These are phyloP conservation scores for Dryadomyces sulphureus DNA, from an alignment of 2,329 filamentous ascomycete species.

Conservation along the genomic window DNA sequence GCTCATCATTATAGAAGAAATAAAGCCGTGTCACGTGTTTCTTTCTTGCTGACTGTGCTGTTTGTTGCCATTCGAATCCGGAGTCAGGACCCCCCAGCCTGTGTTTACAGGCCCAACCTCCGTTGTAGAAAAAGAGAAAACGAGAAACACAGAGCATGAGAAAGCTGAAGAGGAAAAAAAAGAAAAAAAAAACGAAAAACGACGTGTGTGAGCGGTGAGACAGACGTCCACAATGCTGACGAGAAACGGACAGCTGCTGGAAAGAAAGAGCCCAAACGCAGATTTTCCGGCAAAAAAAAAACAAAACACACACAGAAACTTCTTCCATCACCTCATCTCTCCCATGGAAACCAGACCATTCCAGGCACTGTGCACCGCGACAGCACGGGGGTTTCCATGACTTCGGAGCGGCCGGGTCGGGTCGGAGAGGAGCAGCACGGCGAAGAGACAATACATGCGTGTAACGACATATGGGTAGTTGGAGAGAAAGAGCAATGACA, in stretches of 20 bases:
- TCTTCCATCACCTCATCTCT: neutral
- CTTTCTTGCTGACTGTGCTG: neutral
- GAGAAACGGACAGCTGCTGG: neutral
- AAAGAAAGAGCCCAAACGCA: neutral
- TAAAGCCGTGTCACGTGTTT: constrained; percentile 4
- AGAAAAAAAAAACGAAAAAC: neutral
- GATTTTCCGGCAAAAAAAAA: neutral
- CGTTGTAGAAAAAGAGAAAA: neutral
- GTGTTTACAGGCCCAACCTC: neutral
- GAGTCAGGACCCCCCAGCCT: neutral
- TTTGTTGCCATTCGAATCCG: neutral
- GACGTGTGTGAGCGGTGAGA: too few species aligned
- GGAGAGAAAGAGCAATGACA: neutral
- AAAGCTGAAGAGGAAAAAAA: neutral
- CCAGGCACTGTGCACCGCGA: neutral
- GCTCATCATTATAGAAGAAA: constrained; percentile 11
- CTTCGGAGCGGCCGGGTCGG: neutral
- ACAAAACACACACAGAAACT: too few species aligned
- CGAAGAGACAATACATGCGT: neutral
- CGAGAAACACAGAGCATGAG: neutral
- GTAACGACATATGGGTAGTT: neutral
- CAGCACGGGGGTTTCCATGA: neutral
- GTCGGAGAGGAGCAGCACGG: neutral
- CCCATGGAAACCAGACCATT: neutral
- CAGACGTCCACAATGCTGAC: neutral